These are phyloP conservation scores for Colletotrichum agaves DNA, from an alignment of 2,329 filamentous ascomycete genomes.

Conservation along the genomic window DNA sequence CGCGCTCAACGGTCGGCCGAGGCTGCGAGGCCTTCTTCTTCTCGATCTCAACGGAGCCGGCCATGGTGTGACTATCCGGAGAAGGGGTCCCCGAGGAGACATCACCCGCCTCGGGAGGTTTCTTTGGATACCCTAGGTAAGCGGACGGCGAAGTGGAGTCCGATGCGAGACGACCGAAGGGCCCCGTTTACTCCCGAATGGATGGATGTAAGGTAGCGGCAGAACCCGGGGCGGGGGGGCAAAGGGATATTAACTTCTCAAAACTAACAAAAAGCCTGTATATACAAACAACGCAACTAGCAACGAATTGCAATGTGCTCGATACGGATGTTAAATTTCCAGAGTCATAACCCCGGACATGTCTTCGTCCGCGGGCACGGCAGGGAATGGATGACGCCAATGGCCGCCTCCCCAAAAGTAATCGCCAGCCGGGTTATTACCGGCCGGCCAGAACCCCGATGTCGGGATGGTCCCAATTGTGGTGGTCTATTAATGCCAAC, in stretches of 20 bases:
- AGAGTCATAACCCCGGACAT: slow-evolving; percentile 7
- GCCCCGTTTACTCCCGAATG: neutral
- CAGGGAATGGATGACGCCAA: slow-evolving; percentile 30
- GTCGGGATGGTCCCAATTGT: slow-evolving; percentile 20
- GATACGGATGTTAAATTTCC: neutral
- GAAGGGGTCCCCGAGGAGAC: neutral
- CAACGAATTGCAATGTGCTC: neutral
- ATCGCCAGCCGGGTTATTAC: slow-evolving; percentile 31
- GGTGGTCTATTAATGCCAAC: slow-evolving; percentile 1
- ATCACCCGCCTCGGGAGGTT: neutral
- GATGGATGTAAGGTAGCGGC: neutral
- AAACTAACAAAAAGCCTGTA: neutral
- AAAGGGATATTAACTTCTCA: neutral
- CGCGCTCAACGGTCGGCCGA: neutral
- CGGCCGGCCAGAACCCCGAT: slow-evolving; percentile 26
- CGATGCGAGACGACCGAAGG: neutral
- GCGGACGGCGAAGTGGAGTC: slow-evolving; percentile 2
- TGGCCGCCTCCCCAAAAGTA: neutral
- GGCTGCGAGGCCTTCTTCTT: neutral
- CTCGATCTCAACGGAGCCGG: slow-evolving; percentile 12
- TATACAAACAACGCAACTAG: too few relatives aligned
- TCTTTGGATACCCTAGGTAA: neutral
- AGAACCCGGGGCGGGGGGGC: too few relatives aligned
- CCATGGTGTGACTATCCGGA: slow-evolving; percentile 7
- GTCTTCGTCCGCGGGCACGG: slow-evolving; percentile 26